Evolutionary conservation across 306 rosid species (phyloP), one percentile per base, ranked within the genome.

Genomic region (Cicer arietinum): DNA sequence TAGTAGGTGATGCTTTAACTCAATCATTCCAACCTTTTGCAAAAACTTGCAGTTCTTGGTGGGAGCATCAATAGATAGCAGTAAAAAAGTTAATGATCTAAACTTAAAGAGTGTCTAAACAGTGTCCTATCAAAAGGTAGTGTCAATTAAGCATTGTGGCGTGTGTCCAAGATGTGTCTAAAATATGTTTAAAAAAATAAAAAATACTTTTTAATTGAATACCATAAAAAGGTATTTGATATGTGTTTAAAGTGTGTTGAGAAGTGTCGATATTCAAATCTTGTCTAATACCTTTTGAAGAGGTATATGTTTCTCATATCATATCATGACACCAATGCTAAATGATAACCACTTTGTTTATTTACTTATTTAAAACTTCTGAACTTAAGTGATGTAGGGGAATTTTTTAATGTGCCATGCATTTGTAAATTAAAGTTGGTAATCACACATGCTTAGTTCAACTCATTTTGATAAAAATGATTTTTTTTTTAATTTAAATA

Each of bases 321-420:
- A 4, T 30, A 30, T 25, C 75, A 44, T 65, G 57, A 58, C 44
- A 37, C n/a, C 22, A 47, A 42, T 53, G 48, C 30, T 66, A 53
- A 62, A 48, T 62, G n/a, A 58, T 45, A n/a, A 12, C 17, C 68
- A 62, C 68, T 73, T 73, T 59, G 5, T 30, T 30, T 30, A 4
- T 42, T 8, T 69, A 60, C 35, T 48, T 41, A 48, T 41, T n/a
- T 7, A 78, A 50, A 60, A 40, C 25, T 78, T 78, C 61, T 50
- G 12, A 42, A 14, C 50, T 52, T 71, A 63, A 39, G 41, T 63
- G 66, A 51, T 58, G 17, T 42, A n/a, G 8, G 60, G 13, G 13
- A 25, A 18, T 0, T 65, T 79, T 64, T 13, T 37, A 67, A 13
- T 66, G 41, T 70, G 3, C 30, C 67, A 46, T 20, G 4, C 30